Conservation (phyloP, 176 grass and related monocot genomes). For the Chloris gayana region DNA sequence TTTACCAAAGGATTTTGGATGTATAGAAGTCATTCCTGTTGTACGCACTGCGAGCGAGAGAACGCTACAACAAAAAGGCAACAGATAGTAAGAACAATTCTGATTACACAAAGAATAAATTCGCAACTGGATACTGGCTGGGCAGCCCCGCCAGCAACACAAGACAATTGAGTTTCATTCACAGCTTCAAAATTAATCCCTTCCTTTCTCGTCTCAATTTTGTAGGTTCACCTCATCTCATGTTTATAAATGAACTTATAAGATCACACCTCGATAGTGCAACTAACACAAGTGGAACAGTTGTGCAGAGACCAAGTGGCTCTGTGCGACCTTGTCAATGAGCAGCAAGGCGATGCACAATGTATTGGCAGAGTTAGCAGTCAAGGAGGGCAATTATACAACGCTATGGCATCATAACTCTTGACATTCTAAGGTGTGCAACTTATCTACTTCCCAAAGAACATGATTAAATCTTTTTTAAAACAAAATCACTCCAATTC, state of each 20-base stretch:
- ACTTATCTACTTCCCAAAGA: background rate
- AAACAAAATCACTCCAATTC: background rate
- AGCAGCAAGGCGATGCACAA: background rate
- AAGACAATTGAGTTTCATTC: background rate
- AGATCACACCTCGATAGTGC: background rate
- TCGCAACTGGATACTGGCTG: background rate
- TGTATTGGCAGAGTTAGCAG: background rate
- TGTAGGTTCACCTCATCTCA: background rate
- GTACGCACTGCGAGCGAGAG: conserved; percentile 85
- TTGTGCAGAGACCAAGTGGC: background rate
- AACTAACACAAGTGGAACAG: background rate
- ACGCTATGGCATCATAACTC: background rate
- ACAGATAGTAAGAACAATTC: conserved; percentile 16
- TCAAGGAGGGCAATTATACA: background rate
- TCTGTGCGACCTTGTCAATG: background rate
- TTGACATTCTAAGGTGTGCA: background rate
- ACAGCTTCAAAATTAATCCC: background rate
- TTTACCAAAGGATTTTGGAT: conserved; percentile 86
- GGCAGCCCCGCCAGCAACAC: background rate
- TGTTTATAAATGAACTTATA: background rate
- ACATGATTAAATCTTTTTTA: background rate
- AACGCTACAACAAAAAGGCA: conserved; percentile 56
- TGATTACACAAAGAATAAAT: conserved; percentile 11
- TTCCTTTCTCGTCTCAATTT: background rate
- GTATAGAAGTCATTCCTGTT: conserved; percentile 76